Percentiles rank a stretch among this genome's conserved stretches.
phyloP scores from a whole-genome alignment of 495 filamentous ascomycete genomes.

The Thozetella sp. region DNA sequence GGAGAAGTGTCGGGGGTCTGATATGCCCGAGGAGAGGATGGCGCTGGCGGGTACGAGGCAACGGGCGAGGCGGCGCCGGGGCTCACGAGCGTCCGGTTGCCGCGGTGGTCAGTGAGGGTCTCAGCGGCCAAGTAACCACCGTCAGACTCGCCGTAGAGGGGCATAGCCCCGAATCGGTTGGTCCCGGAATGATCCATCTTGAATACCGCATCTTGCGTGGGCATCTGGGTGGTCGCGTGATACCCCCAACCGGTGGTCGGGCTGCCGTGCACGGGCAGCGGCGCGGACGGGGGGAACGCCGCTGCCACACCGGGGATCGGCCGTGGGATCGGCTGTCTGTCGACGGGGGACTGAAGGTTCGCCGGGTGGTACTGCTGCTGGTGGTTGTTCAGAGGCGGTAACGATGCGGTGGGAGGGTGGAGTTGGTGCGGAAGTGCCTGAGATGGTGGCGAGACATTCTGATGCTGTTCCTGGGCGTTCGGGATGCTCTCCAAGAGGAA shows the following conservation, averaged over 20 bases:
- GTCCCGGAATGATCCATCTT: slow-evolving; percentile 22
- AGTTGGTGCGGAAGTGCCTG: background rate
- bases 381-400: background rate
- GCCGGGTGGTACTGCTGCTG: background rate
- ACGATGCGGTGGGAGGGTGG: background rate
- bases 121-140: slow-evolving; percentile 32
- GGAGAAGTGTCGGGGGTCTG: background rate
- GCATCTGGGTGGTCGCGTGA: slow-evolving; percentile 6
- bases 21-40: background rate
- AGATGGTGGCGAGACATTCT: slow-evolving; percentile 5
- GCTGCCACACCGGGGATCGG: no score
- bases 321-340: no score
- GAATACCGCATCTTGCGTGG: slow-evolving; percentile 15
- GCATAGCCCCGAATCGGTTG: slow-evolving; percentile 24
- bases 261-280: background rate
- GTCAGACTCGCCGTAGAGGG: slow-evolving; percentile 27
- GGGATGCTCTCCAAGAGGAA: slow-evolving; percentile 28
- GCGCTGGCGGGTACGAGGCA: slow-evolving; percentile 2
- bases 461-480: slow-evolving; percentile 5
- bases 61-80: slow-evolving; percentile 1
- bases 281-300: background rate
- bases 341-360: no score
- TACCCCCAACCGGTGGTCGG: background rate
- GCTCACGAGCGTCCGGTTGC: slow-evolving; percentile 3
- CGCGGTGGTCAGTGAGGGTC: slow-evolving; percentile 22